Evolutionary conservation across 2,329 filamentous ascomycete genomes (phyloP), one percentile per base, ranked within the genome.

Genomic region (Cladosporium halotolerans): DNA sequence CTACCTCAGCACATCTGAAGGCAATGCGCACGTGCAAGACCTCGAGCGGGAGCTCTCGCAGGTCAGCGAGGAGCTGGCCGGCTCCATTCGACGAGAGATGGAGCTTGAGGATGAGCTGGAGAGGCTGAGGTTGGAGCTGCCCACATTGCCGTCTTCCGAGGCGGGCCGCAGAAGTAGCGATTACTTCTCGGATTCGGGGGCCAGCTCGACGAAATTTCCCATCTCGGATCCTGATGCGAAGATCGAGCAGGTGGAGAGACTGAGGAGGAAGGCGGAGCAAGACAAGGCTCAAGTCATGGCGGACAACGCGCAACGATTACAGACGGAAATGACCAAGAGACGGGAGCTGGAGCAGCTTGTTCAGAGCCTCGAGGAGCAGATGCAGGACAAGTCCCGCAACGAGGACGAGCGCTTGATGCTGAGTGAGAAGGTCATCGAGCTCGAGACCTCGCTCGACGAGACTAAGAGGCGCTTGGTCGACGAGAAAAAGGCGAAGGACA

Each of bases 151-250:
- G 14, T 75, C 61, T 63, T 56, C 59, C 23, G 62, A 64, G n/a
- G 66, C 79, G 28, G 84, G 81, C 58, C 86, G 87, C 68, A 82
- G 92, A 56, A 95, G 89, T 9, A 97, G 93, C 72, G 93, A 99
- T 72, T 97, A 99, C 73, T 99, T 93, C 69, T 99, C 93, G 2
- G 93, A 99, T 69, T 96, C 91, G 5, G 93, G 93, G 32, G 86
- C 89, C 54, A 92, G 89, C 69, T 92, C 89, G 1, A 80, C 88
- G 50, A 87, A 89, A 64, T 86, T 85, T 64, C 84, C 86, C 1
- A 74, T 79, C 57, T 85, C 88, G 44, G 76, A 80, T 55, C 73
- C 71, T 11, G 77, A 80, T 43, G 72, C 71, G 32, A 81, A 78
- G 60, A 62, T 78, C 3, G 82, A 85, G 63, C 89, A 96, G 68